Evolutionary conservation across 768 basidiomycete species (phyloP), one percentile per base, ranked within the genome.

Genomic region (Coprinopsis marcescibilis): DNA sequence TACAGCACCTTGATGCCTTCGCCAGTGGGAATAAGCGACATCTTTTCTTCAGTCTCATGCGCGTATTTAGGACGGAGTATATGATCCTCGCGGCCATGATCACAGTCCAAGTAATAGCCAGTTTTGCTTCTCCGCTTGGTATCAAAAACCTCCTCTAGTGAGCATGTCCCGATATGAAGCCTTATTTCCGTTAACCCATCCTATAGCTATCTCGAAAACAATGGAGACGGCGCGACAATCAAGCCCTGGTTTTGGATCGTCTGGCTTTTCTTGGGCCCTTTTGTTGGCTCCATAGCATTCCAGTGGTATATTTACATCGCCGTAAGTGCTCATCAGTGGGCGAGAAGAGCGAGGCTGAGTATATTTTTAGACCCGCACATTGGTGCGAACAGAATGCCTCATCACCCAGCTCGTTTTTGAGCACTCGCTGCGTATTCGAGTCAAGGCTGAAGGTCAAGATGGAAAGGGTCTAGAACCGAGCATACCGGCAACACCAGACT

Each of bases 211-310:
- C 60, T 87, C 14, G 81, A 85, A 60, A 69, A 56, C 2, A 62
- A 66, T 14, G 78, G 77, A 3, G 55, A 68, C 45, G 68, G 62
- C 23, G 71, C 79, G 0, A 55, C 63, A 7, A 61, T 80, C 19
- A 71, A 72, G 33, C 84, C 85, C 1, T 84, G 83, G 76, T 73
- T 85, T 8, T 87, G 84, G 83, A 72, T 85, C 17, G 21, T 62
- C 0, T 64, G 64, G 55, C 64, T 81, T 8, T 72, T 78, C 54
- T 35, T 74, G 2, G 78, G 76, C 17, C 75, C 79, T 7, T 56
- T 67, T 13, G 0, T 71, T 13, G 62, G 60, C 15, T 66, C 72
- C 3, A n/a, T 81, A 7, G 57, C 64, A 24, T 70, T 76, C 49
- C 80, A 85, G 52, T 71, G 69, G 61, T 85, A 83, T 52, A 66